A percentile compares a stretch with the other conserved stretches of the same genome.
phyloP scores from a whole-genome alignment of 164 flowering plant species.

The Chimonanthus salicifolius region DNA sequence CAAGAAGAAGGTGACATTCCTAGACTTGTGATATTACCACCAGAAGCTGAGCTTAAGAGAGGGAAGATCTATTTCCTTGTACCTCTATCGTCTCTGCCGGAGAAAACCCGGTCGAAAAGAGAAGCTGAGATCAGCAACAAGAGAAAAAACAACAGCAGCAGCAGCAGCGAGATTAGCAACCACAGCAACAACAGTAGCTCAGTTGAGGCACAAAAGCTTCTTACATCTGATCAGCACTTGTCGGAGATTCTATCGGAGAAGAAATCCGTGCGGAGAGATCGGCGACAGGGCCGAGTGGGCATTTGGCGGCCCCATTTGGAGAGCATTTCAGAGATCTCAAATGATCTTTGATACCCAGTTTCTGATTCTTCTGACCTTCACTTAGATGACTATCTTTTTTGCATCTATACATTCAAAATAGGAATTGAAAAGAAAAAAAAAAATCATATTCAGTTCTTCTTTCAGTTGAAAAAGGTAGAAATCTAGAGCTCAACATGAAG shows the following conservation, averaged over 20 bases:
- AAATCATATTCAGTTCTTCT: no score
- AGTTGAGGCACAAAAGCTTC: constrained; percentile 19
- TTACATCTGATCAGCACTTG: constrained; percentile 65
- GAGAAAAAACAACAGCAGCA: not conserved
- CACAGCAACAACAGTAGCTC: constrained; percentile 1
- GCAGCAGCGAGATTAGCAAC: not conserved
- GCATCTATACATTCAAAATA: no score
- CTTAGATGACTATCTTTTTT: not conserved
- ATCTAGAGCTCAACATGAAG: no score
- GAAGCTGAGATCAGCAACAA: not conserved
- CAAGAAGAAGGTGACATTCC: constrained; percentile 39
- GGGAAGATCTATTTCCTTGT: constrained; percentile 95
- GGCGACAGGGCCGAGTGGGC: constrained; percentile 67
- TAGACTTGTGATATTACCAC: constrained; percentile 59
- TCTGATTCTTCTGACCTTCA: not conserved
- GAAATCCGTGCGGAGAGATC: constrained; percentile 53
- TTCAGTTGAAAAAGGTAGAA: no score
- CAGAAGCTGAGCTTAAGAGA: constrained; percentile 75
- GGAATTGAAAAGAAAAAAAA: no score
- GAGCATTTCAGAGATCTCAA: constrained; percentile 66
- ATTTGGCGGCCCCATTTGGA: constrained; percentile 92
- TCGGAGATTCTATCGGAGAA: constrained; percentile 77
- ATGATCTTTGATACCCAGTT: constrained; percentile 19
- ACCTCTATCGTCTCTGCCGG: constrained; percentile 37
- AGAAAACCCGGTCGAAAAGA: constrained; percentile 22